Conservation (phyloP, 2,329 filamentous ascomycete species). For the Talaromyces sp. region DNA sequence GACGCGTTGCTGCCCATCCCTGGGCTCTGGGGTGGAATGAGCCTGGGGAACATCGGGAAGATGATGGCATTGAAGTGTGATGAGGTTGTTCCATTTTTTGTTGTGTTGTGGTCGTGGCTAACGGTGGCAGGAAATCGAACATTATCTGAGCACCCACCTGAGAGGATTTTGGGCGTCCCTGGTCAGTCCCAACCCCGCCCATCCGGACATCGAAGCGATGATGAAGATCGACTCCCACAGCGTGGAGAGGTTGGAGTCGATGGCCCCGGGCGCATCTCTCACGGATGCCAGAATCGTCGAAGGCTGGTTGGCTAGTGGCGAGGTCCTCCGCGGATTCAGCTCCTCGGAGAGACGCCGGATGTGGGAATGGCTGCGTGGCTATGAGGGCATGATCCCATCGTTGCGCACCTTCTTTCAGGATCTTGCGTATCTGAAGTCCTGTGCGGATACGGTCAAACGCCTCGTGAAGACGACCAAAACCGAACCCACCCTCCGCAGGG, state of each 20-base stretch:
- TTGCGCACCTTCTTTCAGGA: not conserved
- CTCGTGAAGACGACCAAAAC: not conserved
- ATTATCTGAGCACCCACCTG: conserved; percentile 25
- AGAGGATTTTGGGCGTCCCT: conserved; percentile 27
- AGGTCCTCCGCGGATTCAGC: conserved; percentile 28
- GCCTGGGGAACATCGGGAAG: conserved; percentile 21
- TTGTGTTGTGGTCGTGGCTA: conserved; percentile 6
- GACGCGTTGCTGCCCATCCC: conserved; percentile 26
- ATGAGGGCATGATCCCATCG: not conserved
- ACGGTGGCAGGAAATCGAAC: conserved; percentile 23
- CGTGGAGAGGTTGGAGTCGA: conserved; percentile 27
- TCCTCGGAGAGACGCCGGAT: conserved; percentile 22
- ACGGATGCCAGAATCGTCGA: conserved; percentile 21
- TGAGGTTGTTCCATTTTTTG: conserved; percentile 21
- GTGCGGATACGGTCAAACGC: not conserved
- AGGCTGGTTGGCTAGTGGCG: conserved; percentile 20
- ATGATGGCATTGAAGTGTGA: conserved; percentile 25
- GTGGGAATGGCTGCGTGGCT: conserved; percentile 20
- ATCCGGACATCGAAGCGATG: conserved; percentile 15
- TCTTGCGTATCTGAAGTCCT: not conserved
- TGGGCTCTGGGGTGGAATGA: conserved; percentile 25
- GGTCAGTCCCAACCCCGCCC: conserved; percentile 19
- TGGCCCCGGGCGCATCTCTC: conserved; percentile 21
- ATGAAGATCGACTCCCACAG: conserved; percentile 23
- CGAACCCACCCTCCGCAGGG: not conserved